phyloP scores from a whole-genome alignment of 805 yeast species.

The Yarrowia bubula region DNA sequence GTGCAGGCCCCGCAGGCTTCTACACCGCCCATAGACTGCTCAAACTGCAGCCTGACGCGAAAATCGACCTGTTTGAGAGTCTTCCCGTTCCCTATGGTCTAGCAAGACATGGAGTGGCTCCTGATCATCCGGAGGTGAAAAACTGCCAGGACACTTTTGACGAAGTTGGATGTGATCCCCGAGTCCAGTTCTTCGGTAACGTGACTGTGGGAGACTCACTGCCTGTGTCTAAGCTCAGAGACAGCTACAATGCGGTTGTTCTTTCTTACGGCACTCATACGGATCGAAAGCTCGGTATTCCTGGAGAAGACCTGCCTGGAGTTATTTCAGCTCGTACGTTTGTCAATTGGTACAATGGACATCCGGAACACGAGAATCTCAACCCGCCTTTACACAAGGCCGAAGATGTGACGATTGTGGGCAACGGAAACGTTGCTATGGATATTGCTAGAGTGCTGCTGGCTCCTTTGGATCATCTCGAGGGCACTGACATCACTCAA shows the following conservation, averaged over 20 bases:
- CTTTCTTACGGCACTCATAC: slow-evolving; percentile 77
- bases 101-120: slow-evolving; percentile 95
- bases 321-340: slow-evolving; percentile 79
- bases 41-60: slow-evolving; percentile 46
- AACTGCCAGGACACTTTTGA: slow-evolving; percentile 65
- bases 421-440: slow-evolving; percentile 94
- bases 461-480: slow-evolving; percentile 57
- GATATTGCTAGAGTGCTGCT: slow-evolving; percentile 82
- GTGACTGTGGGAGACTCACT: slow-evolving; percentile 65
- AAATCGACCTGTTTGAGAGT: slow-evolving; percentile 76
- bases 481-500: slow-evolving; percentile 67
- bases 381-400: slow-evolving; percentile 61
- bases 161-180: slow-evolving; percentile 43
- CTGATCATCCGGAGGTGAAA: slow-evolving; percentile 97
- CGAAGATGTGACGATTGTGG: slow-evolving; percentile 74
- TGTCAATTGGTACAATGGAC: slow-evolving; percentile 96
- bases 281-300: slow-evolving; percentile 52
- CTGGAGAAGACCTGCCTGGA: slow-evolving; percentile 59
- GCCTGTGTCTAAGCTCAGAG: slow-evolving; percentile 47
- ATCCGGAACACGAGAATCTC: slow-evolving; percentile 55
- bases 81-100: slow-evolving; percentile 90
- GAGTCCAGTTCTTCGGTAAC: slow-evolving; percentile 68
- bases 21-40: slow-evolving; percentile 78
- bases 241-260: slow-evolving; percentile 68
- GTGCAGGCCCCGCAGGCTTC: slow-evolving; percentile 96